Conservation (phyloP, 306 rosid species). For the Morella rubra region DNA sequence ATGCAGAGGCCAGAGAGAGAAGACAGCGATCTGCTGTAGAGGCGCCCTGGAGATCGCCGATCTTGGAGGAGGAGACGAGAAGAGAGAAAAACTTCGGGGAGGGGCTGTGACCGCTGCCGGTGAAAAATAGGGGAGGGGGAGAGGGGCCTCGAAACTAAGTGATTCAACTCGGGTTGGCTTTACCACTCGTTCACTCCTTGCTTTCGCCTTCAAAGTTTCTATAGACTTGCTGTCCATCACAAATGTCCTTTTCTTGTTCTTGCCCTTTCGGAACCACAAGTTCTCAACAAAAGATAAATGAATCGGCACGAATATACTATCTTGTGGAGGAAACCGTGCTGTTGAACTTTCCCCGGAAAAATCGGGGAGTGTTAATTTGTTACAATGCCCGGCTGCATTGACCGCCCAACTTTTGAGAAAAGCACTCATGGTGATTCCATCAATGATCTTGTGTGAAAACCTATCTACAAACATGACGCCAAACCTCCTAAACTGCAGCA, state of each 20-base stretch:
- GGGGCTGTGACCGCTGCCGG: no score
- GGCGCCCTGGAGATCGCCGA: no score
- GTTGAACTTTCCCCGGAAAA: slow-evolving; percentile 21
- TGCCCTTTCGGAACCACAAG: slow-evolving; percentile 32
- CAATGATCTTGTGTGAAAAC: slow-evolving; percentile 34
- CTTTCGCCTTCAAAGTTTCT: slow-evolving; percentile 17
- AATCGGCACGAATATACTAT: slow-evolving; percentile 20
- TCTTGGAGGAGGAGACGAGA: no score
- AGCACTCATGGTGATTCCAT: slow-evolving; percentile 32
- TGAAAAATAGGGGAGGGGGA: no score
- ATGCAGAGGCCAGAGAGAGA: no score
- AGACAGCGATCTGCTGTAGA: no score
- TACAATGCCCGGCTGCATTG: slow-evolving; percentile 18
- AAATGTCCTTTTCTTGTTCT: slow-evolving; percentile 39
- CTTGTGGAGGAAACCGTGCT: slow-evolving; percentile 39
- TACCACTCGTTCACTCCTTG: slow-evolving; percentile 1
- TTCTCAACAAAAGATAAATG: slow-evolving; percentile 1
- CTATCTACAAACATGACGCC: no score
- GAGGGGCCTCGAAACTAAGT: no score
- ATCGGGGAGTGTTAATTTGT: slow-evolving; percentile 32
- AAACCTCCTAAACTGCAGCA: no score
- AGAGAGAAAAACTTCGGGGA: no score
- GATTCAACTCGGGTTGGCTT: no score
- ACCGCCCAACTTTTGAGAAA: slow-evolving; percentile 47
- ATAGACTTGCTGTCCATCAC: slow-evolving; percentile 36